phyloP scores from a whole-genome alignment of 345 rosid genomes.

The Linum trigynum region DNA sequence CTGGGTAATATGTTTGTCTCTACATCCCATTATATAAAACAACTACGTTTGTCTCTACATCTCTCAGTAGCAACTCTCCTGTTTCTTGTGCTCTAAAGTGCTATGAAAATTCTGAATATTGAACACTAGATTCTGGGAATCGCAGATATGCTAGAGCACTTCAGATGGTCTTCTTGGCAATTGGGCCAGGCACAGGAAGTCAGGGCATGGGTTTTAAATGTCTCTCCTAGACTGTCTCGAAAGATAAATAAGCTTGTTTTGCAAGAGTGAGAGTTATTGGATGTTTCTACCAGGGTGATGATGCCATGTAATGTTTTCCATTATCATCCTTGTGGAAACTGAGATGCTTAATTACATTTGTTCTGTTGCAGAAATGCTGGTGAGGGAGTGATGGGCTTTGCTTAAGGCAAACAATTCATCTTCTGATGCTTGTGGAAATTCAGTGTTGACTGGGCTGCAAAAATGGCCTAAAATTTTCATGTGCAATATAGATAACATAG shows the following conservation, averaged over 20 bases:
- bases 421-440: constrained; percentile 42
- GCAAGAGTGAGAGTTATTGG: constrained; percentile 41
- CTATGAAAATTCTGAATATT: constrained; percentile 43
- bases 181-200: constrained; percentile 55
- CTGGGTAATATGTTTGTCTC: background rate
- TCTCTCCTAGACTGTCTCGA: constrained; percentile 32
- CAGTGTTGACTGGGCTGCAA: constrained; percentile 32
- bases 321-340: constrained; percentile 28
- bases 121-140: constrained; percentile 64
- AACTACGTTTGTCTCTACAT: background rate
- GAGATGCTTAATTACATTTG: constrained; percentile 40
- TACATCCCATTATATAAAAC: background rate
- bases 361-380: constrained; percentile 63
- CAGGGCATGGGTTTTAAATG: constrained; percentile 42
- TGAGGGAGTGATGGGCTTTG: constrained; percentile 48
- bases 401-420: constrained; percentile 40
- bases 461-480: constrained; percentile 18
- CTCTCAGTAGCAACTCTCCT: constrained; percentile 12
- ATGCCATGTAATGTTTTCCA: constrained; percentile 28
- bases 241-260: constrained; percentile 36
- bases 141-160: constrained; percentile 69
- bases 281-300: constrained; percentile 42
- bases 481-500: constrained; percentile 26
- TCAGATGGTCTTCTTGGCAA: constrained; percentile 57
- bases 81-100: constrained; percentile 22